Evolutionary conservation across 2,329 filamentous ascomycete species (phyloP), one percentile per base, ranked within the genome.

Genomic region (Mycogone perniciosa): DNA sequence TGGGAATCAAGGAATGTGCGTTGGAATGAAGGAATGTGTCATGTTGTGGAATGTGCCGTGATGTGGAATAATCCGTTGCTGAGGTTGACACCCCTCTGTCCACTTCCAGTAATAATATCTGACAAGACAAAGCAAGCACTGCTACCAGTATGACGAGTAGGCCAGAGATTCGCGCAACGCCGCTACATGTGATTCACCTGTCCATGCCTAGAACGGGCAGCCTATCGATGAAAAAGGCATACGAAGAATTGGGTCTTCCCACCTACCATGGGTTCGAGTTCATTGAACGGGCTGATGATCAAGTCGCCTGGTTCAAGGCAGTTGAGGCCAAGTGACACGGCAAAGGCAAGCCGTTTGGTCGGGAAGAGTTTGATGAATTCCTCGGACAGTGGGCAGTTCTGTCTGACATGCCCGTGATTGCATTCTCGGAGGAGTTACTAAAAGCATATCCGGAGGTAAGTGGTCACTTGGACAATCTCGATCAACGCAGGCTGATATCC

Each of bases 131-230:
- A 20, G 20, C 20, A 20, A 20, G 20, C 3, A 20, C 20, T 20
- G 3, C 20, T 20, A 20, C 33, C 33, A 35, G 7, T 11, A 35
- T 35, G 11, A 35, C 11, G 33, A 11, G 7, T 3, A 35, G 11
- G 33, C 33, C 33, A 35, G 33, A 35, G 33, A 11, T 11, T 35
- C 33, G 33, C 33, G 11, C 33, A 35, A 35, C 7, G 11, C 33
- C 33, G 33, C 33, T 35, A 35, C 7, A 35, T 2, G 81, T 88
- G 42, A 78, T 89, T 31, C 77, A 84, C 44, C 75, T 89, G 0
- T 85, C 85, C 43, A 75, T 88, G 26, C 82, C 82, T 50, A 76
- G 85, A 56, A 89, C 85, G 8, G 85, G 85, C 62, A 88, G 85
- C 60, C 79, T 82, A 31, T 88, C 81, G 80, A 73, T 63, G 76